Base-by-base conservation (phyloP, 2,329 filamentous ascomycete species). In the Xylaria hypoxylon region DNA sequence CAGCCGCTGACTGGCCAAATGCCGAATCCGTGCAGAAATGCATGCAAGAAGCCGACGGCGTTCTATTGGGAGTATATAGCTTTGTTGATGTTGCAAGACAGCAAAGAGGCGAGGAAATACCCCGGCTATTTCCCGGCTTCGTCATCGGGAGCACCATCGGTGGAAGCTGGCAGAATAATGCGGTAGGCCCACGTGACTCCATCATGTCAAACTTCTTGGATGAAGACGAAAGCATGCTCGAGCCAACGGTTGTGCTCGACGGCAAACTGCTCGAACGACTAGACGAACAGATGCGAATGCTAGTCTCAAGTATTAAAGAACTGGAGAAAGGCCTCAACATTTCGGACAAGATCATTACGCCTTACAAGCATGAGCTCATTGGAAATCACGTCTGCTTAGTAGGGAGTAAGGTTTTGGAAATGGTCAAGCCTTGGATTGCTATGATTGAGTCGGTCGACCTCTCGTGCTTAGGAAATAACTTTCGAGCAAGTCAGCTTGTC, bases 1-100 rank as follows among this genome's bases (percentile, higher is more conserved):
- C 96, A 44, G 94, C 95, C 5, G 93, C 95, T 38, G 96, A 99
- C 80, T 98, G 94, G 89, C 94, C 95, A 8, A 94, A 95, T 61
- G 90, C 93, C 17, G 96, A 99, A 79, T 96, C 95, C 0, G 92
- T 95, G 68, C 91, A 96, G 61, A 99, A 99, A 78, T 99, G 96
- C 76, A 81, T 98, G 71, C 93, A 96, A 77, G 96, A 99, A 81
- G 96, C 96, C n/a, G 96, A 99, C 69, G 96, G 96, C 53, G 94
- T 99, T 24, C 85, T 98, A 63, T 87, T 96, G 61, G 95, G 95
- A 5, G 95, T 99, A 5, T 97, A 94, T 78, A 96, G 93, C 76
- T 99, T 97, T 78, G 95, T 98, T 40, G 95, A 98, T 77, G 92
- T 98, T 52, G 96, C 96, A 17, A 89, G 93, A 72, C 93, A 97